These are phyloP conservation scores for Pterula multifida DNA, from an alignment of 1,284 basidiomycete species.

Conservation along the genomic window DNA sequence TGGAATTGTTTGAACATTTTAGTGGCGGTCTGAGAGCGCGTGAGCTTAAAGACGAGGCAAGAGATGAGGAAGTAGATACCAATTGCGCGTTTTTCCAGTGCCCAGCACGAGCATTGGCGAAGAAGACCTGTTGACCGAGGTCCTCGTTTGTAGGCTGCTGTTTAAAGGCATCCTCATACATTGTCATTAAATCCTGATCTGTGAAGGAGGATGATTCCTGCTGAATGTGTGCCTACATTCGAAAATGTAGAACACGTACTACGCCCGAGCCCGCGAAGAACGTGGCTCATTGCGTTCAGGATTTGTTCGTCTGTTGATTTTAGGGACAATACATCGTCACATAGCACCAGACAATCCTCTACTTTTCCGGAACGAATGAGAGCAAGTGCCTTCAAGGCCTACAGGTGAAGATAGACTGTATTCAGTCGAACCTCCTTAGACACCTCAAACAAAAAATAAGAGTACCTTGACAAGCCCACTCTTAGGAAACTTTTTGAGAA, in stretches of 20 bases:
- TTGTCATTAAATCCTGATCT: slow-evolving; percentile 67
- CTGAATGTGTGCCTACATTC: not conserved
- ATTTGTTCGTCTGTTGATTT: slow-evolving; percentile 61
- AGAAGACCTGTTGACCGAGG: slow-evolving; percentile 71
- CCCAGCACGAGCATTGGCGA: slow-evolving; percentile 63
- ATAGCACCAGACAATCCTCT: slow-evolving; percentile 68
- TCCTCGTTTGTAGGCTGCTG: slow-evolving; percentile 71
- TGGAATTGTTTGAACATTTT: slow-evolving; percentile 70
- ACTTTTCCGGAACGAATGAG: slow-evolving; percentile 72
- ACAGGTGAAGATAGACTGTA: slow-evolving; percentile 1
- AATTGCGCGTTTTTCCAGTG: slow-evolving; percentile 77
- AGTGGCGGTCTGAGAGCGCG: slow-evolving; percentile 43
- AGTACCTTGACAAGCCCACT: slow-evolving; percentile 62
- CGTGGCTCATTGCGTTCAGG: slow-evolving; percentile 71
- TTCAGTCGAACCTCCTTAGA: slow-evolving; percentile 5
- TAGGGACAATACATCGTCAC: slow-evolving; percentile 61
- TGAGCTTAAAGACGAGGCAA: slow-evolving; percentile 4
- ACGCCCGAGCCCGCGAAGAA: slow-evolving; percentile 63
- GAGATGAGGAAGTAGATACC: slow-evolving; percentile 26
- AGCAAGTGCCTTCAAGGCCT: slow-evolving; percentile 79
- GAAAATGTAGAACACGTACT: slow-evolving; percentile 46
- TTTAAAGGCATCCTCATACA: slow-evolving; percentile 75
- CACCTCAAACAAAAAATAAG: not conserved
- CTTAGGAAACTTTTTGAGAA: slow-evolving; percentile 70
- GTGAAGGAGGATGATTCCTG: slow-evolving; percentile 4